A percentile compares a stretch with the other conserved stretches of the same genome.
phyloP scores from a whole-genome alignment of 306 rosid species.

The Citrullus mucosospermus region DNA sequence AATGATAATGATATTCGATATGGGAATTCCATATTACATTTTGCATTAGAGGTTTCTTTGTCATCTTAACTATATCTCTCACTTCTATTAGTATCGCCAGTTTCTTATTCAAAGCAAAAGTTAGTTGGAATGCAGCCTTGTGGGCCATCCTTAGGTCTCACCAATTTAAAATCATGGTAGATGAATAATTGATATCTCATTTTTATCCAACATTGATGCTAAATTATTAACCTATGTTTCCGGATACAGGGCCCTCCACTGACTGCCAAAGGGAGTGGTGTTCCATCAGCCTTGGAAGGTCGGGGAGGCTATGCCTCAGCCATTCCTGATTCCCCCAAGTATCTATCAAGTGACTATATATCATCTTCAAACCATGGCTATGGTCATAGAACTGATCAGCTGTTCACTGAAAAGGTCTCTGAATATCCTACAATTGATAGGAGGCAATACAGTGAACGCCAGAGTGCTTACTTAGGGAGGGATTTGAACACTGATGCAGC shows the following conservation, averaged over 20 bases:
- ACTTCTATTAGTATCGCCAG: background rate
- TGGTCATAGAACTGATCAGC: constrained; percentile 60
- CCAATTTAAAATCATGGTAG: background rate
- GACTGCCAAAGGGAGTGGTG: constrained; percentile 48
- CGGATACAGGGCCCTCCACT: constrained; percentile 51
- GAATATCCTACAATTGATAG: constrained; percentile 76
- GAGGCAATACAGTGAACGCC: constrained; percentile 77
- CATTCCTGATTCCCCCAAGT: constrained; percentile 74
- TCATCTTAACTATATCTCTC: background rate
- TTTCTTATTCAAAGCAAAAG: background rate
- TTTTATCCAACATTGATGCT: background rate
- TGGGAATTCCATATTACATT: background rate
- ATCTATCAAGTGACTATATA: constrained; percentile 62
- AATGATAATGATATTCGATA: background rate
- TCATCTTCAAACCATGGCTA: constrained; percentile 68
- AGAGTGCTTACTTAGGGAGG: constrained; percentile 64
- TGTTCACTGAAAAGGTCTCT: constrained; percentile 72
- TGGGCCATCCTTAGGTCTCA: background rate
- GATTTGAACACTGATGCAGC: constrained; percentile 62
- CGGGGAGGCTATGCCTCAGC: constrained; percentile 62
- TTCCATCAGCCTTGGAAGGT: constrained; percentile 55
- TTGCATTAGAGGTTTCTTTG: background rate
- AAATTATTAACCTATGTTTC: background rate
- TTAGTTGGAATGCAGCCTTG: background rate
- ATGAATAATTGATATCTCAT: background rate